Evolutionary conservation across 1,139 yeast genomes (phyloP), one percentile per base, ranked within the genome.

Genomic region (Magnusiomyces clavatus): DNA sequence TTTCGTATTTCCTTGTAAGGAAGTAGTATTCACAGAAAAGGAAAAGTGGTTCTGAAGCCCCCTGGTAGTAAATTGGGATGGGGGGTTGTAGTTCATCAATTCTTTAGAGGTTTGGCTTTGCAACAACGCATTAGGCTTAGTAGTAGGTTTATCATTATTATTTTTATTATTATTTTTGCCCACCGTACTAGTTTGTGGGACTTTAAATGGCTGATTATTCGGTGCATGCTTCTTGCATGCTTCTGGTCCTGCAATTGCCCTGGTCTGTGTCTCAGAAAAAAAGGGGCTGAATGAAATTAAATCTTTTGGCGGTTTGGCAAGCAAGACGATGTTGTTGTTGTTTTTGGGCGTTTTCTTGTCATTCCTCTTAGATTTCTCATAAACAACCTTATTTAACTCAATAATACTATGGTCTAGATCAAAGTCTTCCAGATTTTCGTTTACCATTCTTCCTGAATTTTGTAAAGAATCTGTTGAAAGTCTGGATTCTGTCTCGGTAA

Each of bases 31-130:
- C 19, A 46, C 31, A 3, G 48, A 46, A 39, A 46, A 46, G 12
- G 48, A 46, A 39, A 46, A 46, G 29, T 46, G 48, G 29, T 46
- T 46, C 29, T 46, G 48, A 10, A 38, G 16, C 4, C 48, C 48
- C 6, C 40, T 24, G 11, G 11, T 14, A n/a, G 48, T 46, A 2
- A 43, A 35, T 6, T 12, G n/a, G 17, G 39, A 37, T 4, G 11
- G n/a, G 39, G 39, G 39, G 6, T 37, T 37, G n/a, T 13, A 37
- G 39, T n/a, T 37, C 39, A 14, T 37, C 39, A 14, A 24, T 24
- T 37, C 11, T 14, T 37, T n/a, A 12, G 39, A 37, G 8, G 39
- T 16, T 14, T 39, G 43, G 31, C 8, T 41, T 41, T 14, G 6
- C 43, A 17, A 40, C 13, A n/a, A 39, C 19, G 16, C 20, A 24